Percentiles rank a stretch among this genome's conserved stretches.
phyloP scores from a whole-genome alignment of 306 rosid genomes.

The Acacia melanoxylon region DNA sequence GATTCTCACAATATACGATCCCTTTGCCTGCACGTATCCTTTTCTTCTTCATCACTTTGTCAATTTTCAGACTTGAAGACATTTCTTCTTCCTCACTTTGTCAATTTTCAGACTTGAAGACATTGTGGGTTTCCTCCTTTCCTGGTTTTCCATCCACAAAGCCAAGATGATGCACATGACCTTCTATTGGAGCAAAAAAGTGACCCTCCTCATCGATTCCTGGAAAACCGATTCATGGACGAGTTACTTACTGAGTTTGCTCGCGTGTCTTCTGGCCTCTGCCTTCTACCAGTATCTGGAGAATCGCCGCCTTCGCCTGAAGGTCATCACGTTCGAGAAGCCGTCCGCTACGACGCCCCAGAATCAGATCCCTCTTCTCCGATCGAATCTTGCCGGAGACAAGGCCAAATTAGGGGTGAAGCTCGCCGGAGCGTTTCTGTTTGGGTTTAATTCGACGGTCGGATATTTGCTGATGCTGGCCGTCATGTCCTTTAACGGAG shows the following conservation, averaged over 20 bases:
- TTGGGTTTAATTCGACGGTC: constrained; percentile 78
- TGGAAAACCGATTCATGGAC: constrained; percentile 83
- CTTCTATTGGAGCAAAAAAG: constrained; percentile 83
- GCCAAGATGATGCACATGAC: constrained; percentile 99
- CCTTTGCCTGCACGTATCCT: background rate
- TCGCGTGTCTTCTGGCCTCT: constrained; percentile 66
- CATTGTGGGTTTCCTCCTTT: background rate
- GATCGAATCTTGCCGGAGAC: constrained; percentile 25
- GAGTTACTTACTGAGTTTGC: constrained; percentile 51
- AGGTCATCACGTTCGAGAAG: constrained; percentile 38
- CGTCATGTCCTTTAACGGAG: constrained; percentile 89
- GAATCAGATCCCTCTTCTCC: constrained; percentile 64
- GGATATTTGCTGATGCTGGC: constrained; percentile 90
- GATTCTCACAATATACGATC: background rate
- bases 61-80: background rate
- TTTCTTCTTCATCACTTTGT: background rate
- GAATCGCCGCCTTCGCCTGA: constrained; percentile 66
- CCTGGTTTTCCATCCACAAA: background rate
- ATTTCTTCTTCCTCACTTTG: too few relatives aligned
- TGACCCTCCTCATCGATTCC: constrained; percentile 65
- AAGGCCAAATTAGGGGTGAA: constrained; percentile 30
- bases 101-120: background rate
- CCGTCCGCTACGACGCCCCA: constrained; percentile 27
- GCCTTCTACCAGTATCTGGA: constrained; percentile 81
- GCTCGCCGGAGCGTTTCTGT: constrained; percentile 63